Percentiles rank a stretch among this genome's conserved stretches.
Evolutionary conservation across 352 stramenopile species (phyloP).

Genomic region (Pythium volutum): DNA sequence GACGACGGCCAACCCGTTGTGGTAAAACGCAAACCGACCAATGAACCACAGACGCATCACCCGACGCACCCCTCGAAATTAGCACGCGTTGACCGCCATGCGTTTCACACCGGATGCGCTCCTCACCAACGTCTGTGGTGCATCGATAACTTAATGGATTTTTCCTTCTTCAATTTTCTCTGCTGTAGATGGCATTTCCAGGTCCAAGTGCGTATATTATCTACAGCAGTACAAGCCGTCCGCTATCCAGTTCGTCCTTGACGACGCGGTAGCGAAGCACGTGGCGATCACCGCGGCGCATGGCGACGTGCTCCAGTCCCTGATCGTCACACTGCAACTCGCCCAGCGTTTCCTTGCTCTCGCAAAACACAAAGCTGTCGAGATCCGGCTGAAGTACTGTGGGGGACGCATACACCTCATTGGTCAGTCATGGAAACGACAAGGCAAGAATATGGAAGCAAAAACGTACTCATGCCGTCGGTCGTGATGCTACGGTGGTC

Average conservation of each 20-base stretch:
- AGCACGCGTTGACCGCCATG: too few relatives aligned
- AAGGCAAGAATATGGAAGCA: too few relatives aligned
- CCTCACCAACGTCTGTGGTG: slow-evolving; percentile 2
- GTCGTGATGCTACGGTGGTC: slow-evolving; percentile 53
- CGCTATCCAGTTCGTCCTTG: slow-evolving; percentile 52
- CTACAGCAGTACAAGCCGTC: slow-evolving; percentile 49
- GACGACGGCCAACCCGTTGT: slow-evolving; percentile 55
- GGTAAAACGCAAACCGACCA: too few relatives aligned
- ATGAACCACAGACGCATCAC: too few relatives aligned
- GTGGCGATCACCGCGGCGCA: slow-evolving; percentile 60
- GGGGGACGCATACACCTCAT: neutral
- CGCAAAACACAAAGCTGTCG: slow-evolving; percentile 81
- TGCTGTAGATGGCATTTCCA: too few relatives aligned
- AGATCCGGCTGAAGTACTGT: slow-evolving; percentile 69
- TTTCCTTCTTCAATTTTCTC: neutral
- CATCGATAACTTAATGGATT: slow-evolving; percentile 16
- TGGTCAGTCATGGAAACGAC: too few relatives aligned
- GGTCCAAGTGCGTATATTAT: neutral
- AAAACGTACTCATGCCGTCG: slow-evolving; percentile 66
- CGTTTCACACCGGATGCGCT: too few relatives aligned
- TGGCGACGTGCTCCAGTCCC: slow-evolving; percentile 56
- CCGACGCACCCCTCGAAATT: too few relatives aligned
- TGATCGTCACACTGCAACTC: slow-evolving; percentile 73
- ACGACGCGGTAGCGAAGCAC: slow-evolving; percentile 71
- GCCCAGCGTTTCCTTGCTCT: slow-evolving; percentile 52